Evolutionary conservation across 2,329 filamentous ascomycete species (phyloP).

Genomic region (Fusarium sp.): DNA sequence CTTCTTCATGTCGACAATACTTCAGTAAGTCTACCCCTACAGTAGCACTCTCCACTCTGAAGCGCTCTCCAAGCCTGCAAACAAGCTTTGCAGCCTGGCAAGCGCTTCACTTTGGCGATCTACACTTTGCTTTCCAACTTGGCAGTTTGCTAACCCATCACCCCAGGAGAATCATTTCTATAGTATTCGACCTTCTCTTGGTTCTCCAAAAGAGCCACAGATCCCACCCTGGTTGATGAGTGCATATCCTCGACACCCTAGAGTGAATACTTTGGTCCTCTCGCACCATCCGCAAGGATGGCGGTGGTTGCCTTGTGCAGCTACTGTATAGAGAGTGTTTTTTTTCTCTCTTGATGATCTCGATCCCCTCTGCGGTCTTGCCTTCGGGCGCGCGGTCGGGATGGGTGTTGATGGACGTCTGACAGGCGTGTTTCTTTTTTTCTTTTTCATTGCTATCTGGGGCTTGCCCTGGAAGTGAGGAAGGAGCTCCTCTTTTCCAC

Average conservation of each 20-base stretch:
- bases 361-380: slow-evolving; percentile 77
- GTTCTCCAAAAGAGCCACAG: slow-evolving; percentile 93
- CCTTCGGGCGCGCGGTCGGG: slow-evolving; percentile 82
- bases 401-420: slow-evolving; percentile 92
- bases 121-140: slow-evolving; percentile 79
- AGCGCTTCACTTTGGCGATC: not conserved
- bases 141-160: slow-evolving; percentile 35
- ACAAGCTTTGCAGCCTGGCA: not conserved
- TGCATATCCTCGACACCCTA: slow-evolving; percentile 79
- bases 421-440: slow-evolving; percentile 73
- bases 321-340: slow-evolving; percentile 80
- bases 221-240: slow-evolving; percentile 69
- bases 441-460: slow-evolving; percentile 68
- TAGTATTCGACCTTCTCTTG: slow-evolving; percentile 95
- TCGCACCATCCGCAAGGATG: slow-evolving; percentile 60
- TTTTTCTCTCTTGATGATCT: slow-evolving; percentile 80
- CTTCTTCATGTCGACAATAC: slow-evolving; percentile 73
- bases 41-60: slow-evolving; percentile 2
- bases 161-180: slow-evolving; percentile 91
- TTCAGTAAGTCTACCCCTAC: slow-evolving; percentile 59
- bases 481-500: slow-evolving; percentile 53
- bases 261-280: slow-evolving; percentile 47
- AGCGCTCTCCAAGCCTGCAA: not conserved
- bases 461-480: slow-evolving; percentile 62
- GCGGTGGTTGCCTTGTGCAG: slow-evolving; percentile 55